phyloP scores from a whole-genome alignment of 202 grass and related monocot genomes.

The Zoysia matrella region DNA sequence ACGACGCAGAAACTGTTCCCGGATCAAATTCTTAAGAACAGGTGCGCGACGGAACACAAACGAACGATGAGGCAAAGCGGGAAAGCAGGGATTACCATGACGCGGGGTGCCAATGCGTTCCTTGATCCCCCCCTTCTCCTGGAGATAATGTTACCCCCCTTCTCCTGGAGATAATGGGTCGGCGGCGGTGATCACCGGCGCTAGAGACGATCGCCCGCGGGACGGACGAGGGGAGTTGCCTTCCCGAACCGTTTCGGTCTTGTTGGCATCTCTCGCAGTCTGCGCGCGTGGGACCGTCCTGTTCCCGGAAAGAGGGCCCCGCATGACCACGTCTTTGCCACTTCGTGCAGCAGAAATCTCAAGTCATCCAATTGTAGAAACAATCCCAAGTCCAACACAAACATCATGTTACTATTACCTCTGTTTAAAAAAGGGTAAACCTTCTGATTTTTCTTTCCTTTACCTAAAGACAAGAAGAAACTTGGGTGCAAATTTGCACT shows the following conservation, averaged over 20 bases:
- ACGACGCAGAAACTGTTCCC: not conserved
- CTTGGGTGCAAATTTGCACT: too few relatives aligned
- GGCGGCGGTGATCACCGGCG: not conserved
- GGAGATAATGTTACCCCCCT: too few relatives aligned
- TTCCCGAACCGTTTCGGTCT: constrained; percentile 15
- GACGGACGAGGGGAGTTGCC: not conserved
- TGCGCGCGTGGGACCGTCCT: not conserved
- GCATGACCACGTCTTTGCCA: constrained; percentile 27
- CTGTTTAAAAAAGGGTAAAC: too few relatives aligned
- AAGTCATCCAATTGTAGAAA: not conserved
- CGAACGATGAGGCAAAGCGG: not conserved
- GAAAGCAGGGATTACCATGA: constrained; percentile 35
- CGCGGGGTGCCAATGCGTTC: not conserved
- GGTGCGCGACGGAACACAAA: not conserved
- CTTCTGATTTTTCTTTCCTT: too few relatives aligned
- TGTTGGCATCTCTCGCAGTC: not conserved
- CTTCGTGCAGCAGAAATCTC: not conserved
- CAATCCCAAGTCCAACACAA: too few relatives aligned
- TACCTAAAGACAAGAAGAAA: too few relatives aligned
- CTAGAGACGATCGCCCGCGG: constrained; percentile 1
- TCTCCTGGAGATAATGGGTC: too few relatives aligned
- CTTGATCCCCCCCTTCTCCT: not conserved
- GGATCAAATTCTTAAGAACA: not conserved
- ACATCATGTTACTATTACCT: too few relatives aligned
- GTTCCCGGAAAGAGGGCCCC: not conserved